Conservation (phyloP, 1,139 yeast species). For the Blastobotrys arbuscula region DNA sequence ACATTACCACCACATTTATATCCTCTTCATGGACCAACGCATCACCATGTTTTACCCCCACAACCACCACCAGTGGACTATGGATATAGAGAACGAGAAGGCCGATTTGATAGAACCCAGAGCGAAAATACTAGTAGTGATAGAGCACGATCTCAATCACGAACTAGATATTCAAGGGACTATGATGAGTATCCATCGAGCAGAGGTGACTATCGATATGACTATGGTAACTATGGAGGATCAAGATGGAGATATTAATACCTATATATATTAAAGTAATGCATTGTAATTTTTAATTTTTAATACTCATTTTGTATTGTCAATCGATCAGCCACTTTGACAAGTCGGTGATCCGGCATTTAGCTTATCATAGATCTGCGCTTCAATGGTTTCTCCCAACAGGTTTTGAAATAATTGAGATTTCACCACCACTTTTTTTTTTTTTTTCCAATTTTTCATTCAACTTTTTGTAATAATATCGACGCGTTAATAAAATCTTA, state of each 20-base stretch:
- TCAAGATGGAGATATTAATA: neutral
- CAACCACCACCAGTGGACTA: slow-evolving; percentile 6
- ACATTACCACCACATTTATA: slow-evolving; percentile 3
- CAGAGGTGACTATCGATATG: slow-evolving; percentile 6
- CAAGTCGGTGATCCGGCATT: too few relatives aligned
- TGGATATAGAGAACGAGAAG: slow-evolving; percentile 12
- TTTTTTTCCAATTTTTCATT: too few relatives aligned
- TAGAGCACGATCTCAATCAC: slow-evolving; percentile 6
- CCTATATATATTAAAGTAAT: neutral
- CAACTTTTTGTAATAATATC: too few relatives aligned
- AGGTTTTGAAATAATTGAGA: too few relatives aligned
- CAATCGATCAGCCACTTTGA: too few relatives aligned
- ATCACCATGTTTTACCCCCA: neutral
- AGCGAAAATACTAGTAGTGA: neutral
- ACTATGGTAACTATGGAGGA: neutral
- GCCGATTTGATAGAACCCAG: slow-evolving; percentile 2
- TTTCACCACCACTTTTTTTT: too few relatives aligned
- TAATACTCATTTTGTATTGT: too few relatives aligned
- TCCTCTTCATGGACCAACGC: slow-evolving; percentile 6
- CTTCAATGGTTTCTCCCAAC: too few relatives aligned
- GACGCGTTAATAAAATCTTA: too few relatives aligned
- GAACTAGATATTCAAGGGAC: slow-evolving; percentile 7
- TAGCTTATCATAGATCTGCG: too few relatives aligned
- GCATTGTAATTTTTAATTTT: neutral
- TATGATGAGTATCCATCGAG: slow-evolving; percentile 2